phyloP scores from a whole-genome alignment of 2,329 filamentous ascomycete genomes.

The Stachybotrys echinatus region DNA sequence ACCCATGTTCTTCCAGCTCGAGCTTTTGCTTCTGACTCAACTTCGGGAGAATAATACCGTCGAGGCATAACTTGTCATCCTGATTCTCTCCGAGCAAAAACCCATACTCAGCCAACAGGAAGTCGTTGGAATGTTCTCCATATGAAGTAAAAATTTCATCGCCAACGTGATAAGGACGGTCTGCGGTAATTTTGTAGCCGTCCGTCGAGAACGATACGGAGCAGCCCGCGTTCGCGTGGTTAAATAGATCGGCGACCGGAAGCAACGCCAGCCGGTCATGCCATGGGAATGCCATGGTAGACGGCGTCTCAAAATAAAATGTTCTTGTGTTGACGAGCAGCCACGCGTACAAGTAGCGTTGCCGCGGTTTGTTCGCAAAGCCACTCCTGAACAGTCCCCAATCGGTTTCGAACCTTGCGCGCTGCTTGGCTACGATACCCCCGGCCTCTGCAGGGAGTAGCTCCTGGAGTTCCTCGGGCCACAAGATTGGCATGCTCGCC shows the following conservation, averaged over 20 bases:
- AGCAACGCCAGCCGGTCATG: constrained; percentile 63
- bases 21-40: constrained; percentile 30
- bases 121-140: constrained; percentile 66
- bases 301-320: constrained; percentile 50
- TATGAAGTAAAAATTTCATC: constrained; percentile 68
- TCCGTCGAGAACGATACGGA: constrained; percentile 42
- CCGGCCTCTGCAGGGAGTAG: constrained; percentile 39
- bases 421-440: constrained; percentile 49
- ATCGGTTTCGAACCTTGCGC: constrained; percentile 32
- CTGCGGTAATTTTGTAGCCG: constrained; percentile 49
- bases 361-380: constrained; percentile 17
- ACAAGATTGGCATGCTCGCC: constrained; percentile 33
- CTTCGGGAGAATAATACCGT: constrained; percentile 38
- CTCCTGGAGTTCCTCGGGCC: constrained; percentile 38
- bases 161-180: constrained; percentile 44
- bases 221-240: constrained; percentile 45
- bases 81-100: constrained; percentile 43
- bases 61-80: constrained; percentile 44
- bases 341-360: constrained; percentile 48
- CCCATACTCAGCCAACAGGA: constrained; percentile 64
- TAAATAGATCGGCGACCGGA: constrained; percentile 71
- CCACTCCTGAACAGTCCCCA: constrained; percentile 27
- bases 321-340: constrained; percentile 57
- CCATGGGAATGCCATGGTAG: constrained; percentile 34
- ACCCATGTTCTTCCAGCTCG: constrained; percentile 37